These are phyloP conservation scores for Alternaria brassicicola DNA, from an alignment of 2,329 filamentous ascomycete genomes.

Conservation along the genomic window DNA sequence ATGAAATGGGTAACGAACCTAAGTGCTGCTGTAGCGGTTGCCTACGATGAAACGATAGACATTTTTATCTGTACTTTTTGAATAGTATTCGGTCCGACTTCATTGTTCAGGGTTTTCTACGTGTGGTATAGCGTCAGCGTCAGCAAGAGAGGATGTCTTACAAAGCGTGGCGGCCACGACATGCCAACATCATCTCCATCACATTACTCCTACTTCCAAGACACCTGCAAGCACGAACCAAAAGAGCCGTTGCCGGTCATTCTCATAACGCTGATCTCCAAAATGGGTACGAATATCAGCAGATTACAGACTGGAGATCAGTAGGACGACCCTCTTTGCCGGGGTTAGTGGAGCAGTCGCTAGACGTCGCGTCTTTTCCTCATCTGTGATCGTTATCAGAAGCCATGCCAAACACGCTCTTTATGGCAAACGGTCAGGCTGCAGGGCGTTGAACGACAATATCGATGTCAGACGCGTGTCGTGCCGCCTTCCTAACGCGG, in stretches of 20 bases:
- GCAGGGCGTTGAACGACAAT: neutral
- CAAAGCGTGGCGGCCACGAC: neutral
- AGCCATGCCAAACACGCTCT: neutral
- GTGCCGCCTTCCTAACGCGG: neutral
- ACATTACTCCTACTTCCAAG: neutral
- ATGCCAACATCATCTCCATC: neutral
- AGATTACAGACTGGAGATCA: neutral
- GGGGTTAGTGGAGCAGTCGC: neutral
- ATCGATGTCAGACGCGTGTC: neutral
- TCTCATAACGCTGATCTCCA: neutral
- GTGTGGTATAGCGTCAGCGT: neutral
- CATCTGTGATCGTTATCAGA: neutral
- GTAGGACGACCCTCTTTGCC: neutral
- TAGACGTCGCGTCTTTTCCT: neutral
- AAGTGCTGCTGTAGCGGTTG: neutral
- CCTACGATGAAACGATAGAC: conserved; percentile 12
- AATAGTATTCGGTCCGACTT: neutral
- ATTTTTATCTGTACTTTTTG: neutral
- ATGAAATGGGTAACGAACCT: neutral
- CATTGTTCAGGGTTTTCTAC: neutral
- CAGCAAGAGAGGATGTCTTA: neutral
- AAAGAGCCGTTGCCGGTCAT: neutral
- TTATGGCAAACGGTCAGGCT: neutral
- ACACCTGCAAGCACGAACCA: neutral
- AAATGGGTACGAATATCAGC: neutral